Conservation (phyloP, 805 yeast genomes). For the Ogataea trehalophila region DNA sequence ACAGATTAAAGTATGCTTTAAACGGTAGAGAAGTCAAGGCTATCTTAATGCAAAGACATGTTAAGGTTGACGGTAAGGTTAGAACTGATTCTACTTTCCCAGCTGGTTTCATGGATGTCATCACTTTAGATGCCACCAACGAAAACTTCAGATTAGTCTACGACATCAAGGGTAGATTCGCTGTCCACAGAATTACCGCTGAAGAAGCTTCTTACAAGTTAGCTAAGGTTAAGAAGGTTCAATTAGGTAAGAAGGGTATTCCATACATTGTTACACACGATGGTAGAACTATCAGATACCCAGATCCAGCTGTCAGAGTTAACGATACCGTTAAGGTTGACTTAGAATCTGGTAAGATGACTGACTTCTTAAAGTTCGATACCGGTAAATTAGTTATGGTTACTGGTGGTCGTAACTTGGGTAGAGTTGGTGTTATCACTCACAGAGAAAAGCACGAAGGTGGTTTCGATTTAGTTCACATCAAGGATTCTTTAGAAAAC, state of each 20-base stretch:
- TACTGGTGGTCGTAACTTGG: slow-evolving; percentile 98
- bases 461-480: slow-evolving; percentile 96
- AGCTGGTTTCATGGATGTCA: slow-evolving; percentile 99
- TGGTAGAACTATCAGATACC: slow-evolving; percentile 99
- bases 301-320: slow-evolving; percentile 94
- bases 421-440: slow-evolving; percentile 92
- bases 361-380: slow-evolving; percentile 86
- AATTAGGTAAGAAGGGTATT: slow-evolving; percentile 96
- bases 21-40: slow-evolving; percentile 99
- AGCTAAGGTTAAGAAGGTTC: slow-evolving; percentile 97
- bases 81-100: slow-evolving; percentile 99
- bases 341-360: slow-evolving; percentile 91
- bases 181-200: slow-evolving; percentile 98
- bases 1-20: slow-evolving; percentile 97
- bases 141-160: slow-evolving; percentile 99
- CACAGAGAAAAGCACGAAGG: slow-evolving; percentile 98
- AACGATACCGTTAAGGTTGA: slow-evolving; percentile 98
- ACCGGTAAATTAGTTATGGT: slow-evolving; percentile 89
- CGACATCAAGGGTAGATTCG: slow-evolving; percentile 98
- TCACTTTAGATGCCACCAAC: slow-evolving; percentile 94
- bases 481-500: slow-evolving; percentile 93
- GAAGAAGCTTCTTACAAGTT: slow-evolving; percentile 98
- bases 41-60: slow-evolving; percentile 96
- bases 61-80: slow-evolving; percentile 98
- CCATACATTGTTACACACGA: slow-evolving; percentile 99